Base-by-base conservation (phyloP, 495 filamentous ascomycete species). In the Choiromyces venosus region DNA sequence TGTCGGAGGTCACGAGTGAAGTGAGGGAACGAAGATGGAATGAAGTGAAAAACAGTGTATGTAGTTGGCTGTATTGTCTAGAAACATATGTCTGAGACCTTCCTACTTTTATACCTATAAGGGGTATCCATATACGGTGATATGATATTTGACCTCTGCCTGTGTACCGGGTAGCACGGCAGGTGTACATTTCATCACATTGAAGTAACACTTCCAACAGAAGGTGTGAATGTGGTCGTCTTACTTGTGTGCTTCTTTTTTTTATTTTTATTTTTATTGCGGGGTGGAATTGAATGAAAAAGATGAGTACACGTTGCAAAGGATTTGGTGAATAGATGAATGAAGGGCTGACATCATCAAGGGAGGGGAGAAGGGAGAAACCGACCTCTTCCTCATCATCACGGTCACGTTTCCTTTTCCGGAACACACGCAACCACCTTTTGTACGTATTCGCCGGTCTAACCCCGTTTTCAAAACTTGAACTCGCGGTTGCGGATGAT, bases 401-500 rank as follows among this genome's bases (percentile, higher is more conserved):
- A 29, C 52, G 1, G 9, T 56, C n/a, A 56, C n/a, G 9, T 56
- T 29, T 12, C n/a, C n/a, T n/a, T 25, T 25, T 25, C 9, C 6
- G 52, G 52, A 29, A 29, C 9, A 2, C n/a, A 25, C 4, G n/a
- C n/a, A 14, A 56, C 25, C 25, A n/a, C 9, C 29, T 29, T 56
- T 29, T 8, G 25, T 77, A 68, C 19, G 19, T 67, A 38, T 79
- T 76, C 46, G 67, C 38, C 9, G 71, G 69, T 6, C 69, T 69
- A 61, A 74, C 65, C 9, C 68, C 73, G 8, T 76, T 76, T 70
- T 72, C 76, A 21, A n/a, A 85, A 79, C 73, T 85, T 82, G 80
- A 85, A 84, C 35, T 87, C 85, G 56, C 85, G 87, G 68, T 84
- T 84, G 39, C 83, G 67, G 42, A 87, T 75, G 61, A 87, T 72